These are phyloP conservation scores for Botrytis fabae DNA, from an alignment of 2,329 filamentous ascomycete species.

Conservation along the genomic window DNA sequence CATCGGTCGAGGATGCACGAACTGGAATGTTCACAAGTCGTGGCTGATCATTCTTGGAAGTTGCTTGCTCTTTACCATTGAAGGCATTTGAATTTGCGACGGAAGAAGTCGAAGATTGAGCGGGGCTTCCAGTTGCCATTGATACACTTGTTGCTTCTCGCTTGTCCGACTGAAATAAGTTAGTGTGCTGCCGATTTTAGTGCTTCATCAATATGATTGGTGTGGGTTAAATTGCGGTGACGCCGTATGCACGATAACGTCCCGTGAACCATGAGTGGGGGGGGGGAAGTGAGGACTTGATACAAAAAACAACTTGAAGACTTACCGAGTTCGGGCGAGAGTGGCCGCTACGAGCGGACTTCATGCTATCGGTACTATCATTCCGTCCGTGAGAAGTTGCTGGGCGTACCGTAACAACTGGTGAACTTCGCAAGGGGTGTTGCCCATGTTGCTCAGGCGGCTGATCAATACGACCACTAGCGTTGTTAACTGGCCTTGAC, in stretches of 20 bases:
- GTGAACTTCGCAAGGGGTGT: slow-evolving; percentile 41
- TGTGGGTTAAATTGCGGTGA: slow-evolving; percentile 37
- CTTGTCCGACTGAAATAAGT: slow-evolving; percentile 58
- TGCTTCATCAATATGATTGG: slow-evolving; percentile 35
- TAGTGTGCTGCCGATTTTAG: slow-evolving; percentile 46
- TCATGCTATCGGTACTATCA: slow-evolving; percentile 65
- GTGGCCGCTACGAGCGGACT: slow-evolving; percentile 56
- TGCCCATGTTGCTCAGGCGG: slow-evolving; percentile 38
- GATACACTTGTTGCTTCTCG: slow-evolving; percentile 52
- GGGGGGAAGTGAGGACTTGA: slow-evolving; percentile 16
- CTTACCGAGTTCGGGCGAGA: slow-evolving; percentile 68
- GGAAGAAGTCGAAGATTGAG: slow-evolving; percentile 44
- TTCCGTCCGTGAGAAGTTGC: slow-evolving; percentile 43
- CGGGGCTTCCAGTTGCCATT: slow-evolving; percentile 42
- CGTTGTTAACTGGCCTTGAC: slow-evolving; percentile 37
- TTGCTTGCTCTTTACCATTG: slow-evolving; percentile 46
- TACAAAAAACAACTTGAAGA: slow-evolving; percentile 35
- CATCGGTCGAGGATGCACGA: slow-evolving; percentile 59
- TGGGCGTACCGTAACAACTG: slow-evolving; percentile 34
- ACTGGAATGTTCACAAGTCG: slow-evolving; percentile 60
- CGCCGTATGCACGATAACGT: slow-evolving; percentile 29
- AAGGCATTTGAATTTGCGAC: slow-evolving; percentile 26
- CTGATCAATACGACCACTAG: slow-evolving; percentile 39
- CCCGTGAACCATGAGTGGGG: slow-evolving; percentile 25
- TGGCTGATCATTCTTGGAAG: slow-evolving; percentile 53